Conservation (phyloP, 2,329 filamentous ascomycete species). For the Trichophyton schoenleinii region DNA sequence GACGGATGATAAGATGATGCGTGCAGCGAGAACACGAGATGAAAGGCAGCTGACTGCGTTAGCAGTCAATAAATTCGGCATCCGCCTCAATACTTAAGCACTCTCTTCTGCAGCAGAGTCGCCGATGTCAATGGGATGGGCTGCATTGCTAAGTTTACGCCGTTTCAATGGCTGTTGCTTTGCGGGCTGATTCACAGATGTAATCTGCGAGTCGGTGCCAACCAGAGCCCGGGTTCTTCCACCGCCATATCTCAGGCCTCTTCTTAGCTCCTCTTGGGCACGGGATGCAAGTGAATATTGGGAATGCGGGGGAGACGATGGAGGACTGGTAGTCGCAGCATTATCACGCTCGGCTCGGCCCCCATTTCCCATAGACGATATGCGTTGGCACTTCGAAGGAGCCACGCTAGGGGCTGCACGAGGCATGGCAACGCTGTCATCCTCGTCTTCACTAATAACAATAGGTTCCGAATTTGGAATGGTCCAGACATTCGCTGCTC, state of each 20-base stretch:
- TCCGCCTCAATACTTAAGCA: not conserved
- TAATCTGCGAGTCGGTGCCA: not conserved
- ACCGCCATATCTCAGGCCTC: not conserved
- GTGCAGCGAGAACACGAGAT: not conserved
- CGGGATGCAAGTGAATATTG: not conserved
- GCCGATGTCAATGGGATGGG: conserved; percentile 21
- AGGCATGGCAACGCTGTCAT: not conserved
- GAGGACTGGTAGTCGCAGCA: not conserved
- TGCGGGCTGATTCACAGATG: not conserved
- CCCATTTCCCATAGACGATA: not conserved
- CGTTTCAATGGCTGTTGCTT: conserved; percentile 12
- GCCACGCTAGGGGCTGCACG: not conserved
- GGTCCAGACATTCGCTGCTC: not conserved
- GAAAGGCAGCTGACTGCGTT: not conserved
- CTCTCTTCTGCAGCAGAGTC: conserved; percentile 3
- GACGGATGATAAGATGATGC: not conserved
- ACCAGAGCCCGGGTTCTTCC: not conserved
- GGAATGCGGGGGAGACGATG: conserved; percentile 1
- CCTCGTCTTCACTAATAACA: not conserved
- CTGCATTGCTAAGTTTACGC: conserved; percentile 24
- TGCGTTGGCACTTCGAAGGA: not conserved
- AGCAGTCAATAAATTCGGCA: not conserved
- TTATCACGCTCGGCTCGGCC: not conserved
- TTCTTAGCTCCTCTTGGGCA: not conserved
- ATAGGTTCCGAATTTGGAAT: not conserved